A percentile compares a stretch with the other conserved stretches of the same genome.
These are phyloP conservation scores for Naegleria fowleri DNA, from an alignment of 208 protist species.

Conservation along the genomic window DNA sequence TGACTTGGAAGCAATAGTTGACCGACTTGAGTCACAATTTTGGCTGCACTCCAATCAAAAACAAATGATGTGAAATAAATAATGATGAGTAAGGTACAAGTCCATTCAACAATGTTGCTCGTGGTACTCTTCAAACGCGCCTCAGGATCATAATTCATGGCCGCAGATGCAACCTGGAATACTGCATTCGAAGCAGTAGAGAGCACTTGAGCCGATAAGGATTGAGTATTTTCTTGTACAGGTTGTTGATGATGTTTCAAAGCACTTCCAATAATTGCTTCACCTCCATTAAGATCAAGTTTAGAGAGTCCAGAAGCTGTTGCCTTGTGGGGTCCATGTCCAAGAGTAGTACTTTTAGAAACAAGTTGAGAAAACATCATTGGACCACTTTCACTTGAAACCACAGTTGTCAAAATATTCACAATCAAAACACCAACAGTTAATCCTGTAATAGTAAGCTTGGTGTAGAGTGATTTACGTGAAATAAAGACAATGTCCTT, in stretches of 20 bases:
- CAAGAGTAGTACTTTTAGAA: too few relatives aligned
- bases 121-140: neutral
- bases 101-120: neutral
- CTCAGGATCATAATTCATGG: too few relatives aligned
- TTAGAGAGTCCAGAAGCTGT: neutral
- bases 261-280: neutral
- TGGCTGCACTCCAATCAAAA: neutral
- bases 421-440: neutral
- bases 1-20: neutral
- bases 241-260: neutral
- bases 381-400: too few relatives aligned
- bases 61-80: neutral
- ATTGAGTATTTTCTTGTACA: neutral
- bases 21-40: neutral
- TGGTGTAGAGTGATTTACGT: neutral
- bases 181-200: too few relatives aligned
- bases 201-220: too few relatives aligned
- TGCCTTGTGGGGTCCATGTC: neutral
- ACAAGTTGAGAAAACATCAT: too few relatives aligned
- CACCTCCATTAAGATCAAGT: neutral
- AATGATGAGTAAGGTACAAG: neutral
- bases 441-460: neutral
- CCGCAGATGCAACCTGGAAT: too few relatives aligned
- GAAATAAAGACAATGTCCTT: neutral
- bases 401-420: neutral